Evolutionary conservation across 2,329 filamentous ascomycete genomes (phyloP).

Genomic region (Penicillium sp.): DNA sequence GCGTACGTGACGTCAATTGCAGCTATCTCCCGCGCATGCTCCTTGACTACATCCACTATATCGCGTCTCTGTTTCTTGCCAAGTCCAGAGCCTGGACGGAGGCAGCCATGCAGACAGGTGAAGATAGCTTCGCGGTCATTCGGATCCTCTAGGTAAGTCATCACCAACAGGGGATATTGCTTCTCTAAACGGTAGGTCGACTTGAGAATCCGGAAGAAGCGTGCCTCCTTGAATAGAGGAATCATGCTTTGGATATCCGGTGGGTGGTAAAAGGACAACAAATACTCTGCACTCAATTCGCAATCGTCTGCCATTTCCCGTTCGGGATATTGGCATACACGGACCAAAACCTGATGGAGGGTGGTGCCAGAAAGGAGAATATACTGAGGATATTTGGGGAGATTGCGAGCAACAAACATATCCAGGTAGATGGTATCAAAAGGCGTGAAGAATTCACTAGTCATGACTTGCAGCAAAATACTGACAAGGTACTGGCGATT

Average conservation of each 20-base stretch:
- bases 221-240: conserved; percentile 72
- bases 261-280: conserved; percentile 90
- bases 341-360: conserved; percentile 74
- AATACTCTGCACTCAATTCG: conserved; percentile 93
- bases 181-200: conserved; percentile 77
- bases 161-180: conserved; percentile 74
- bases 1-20: conserved; percentile 65
- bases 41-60: conserved; percentile 65
- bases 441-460: conserved; percentile 64
- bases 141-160: conserved; percentile 80
- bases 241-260: conserved; percentile 75
- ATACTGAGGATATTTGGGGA: conserved; percentile 96
- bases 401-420: conserved; percentile 95
- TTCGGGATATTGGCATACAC: conserved; percentile 81
- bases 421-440: conserved; percentile 92
- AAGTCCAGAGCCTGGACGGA: conserved; percentile 64
- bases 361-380: conserved; percentile 85
- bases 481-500: conserved; percentile 91
- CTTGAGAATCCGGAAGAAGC: conserved; percentile 90
- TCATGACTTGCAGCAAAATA: conserved; percentile 90
- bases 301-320: conserved; percentile 84
- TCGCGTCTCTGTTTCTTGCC: conserved; percentile 70
- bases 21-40: conserved; percentile 66
- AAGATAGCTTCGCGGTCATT: conserved; percentile 76
- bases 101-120: conserved; percentile 71